Base-by-base conservation (phyloP, 352 stramenopile genomes). In the Globisporangium echinulatum region DNA sequence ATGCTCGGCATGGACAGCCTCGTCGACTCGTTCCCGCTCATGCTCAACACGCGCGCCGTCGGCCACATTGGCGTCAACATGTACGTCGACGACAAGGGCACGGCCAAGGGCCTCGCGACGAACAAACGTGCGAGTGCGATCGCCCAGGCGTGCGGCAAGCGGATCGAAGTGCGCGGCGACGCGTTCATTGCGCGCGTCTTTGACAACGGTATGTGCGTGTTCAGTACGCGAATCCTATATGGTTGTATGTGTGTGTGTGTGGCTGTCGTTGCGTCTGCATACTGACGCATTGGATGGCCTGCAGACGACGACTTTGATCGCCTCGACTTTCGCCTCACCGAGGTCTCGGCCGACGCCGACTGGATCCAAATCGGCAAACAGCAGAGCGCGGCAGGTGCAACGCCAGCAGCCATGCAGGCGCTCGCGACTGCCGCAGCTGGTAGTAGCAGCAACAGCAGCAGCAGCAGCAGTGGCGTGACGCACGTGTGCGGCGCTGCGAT, bases 61-160 rank as follows among this genome's bases (percentile, higher is more conserved):
- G 63, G 72, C 49, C 79, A 93, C 67, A 66, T 96, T 13, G 85
- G 84, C 15, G 58, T 96, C 49, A 96, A 94, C 67, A 86, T 96
- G 79, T 96, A 96, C 63, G 87, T 96, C 52, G 87, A 96, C 63
- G 87, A 96, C 69, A 96, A 93, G 62, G 87, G 87, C 56, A 93
- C 85, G 11, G 83, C 87, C 52, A 96, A 96, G 68, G 79, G 79
- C 1, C 63, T 95, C 15, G 68, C 84, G 9, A 82, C 79, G 39
- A 96, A 96, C 47, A 60, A 79, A 40, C 85, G 87, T 49, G 87
- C 87, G 7, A 92, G 79, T 14, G 79, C 84, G 14, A 91, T 96
- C 55, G 82, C 77, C 6, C 80, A 92, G 63, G 83, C 82, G 1
- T 94, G 85, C 58, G 84, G 85, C 33, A 87, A 85, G 57, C 80